Base-by-base conservation (phyloP, 2,329 filamentous ascomycete genomes). In the Hypoxylon sp. region DNA sequence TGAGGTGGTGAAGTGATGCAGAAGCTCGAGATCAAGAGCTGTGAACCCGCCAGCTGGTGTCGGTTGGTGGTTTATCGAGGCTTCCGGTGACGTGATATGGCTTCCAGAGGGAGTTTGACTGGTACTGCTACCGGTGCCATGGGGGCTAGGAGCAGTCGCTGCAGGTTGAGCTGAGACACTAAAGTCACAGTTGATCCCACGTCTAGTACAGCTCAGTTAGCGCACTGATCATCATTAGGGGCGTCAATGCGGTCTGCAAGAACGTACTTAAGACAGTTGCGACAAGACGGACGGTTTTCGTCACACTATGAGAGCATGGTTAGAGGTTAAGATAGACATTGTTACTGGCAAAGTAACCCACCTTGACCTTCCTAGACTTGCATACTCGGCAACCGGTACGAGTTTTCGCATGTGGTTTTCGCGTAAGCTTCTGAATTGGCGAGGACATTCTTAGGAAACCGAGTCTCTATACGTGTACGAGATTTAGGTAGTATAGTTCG, bases 1-100 rank as follows among this genome's bases (percentile, higher is more conserved):
- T 7, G 73, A 74, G 0, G 73, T 76, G 32, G 72, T 74, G 55
- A 73, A 82, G 64, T 82, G 78, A 59, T 82, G 78, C 5, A 83
- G 68, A 1, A 83, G 71, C 56, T 82, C 78, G 6, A 81, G 69
- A 34, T 81, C 77, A 7, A 73, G 60, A 29, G 50, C 65, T 31
- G 50, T 67, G 15, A 63, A 60, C 55, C 59, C 62, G 13, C 54
- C 42, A 5, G 40, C n/a, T 30, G 57, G 50, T 9, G 47, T 23
- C 9, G 34, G 45, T 21, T 34, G 41, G 13, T 57, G 38, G 1
- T 38, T 40, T 11, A 50, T 43, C 7, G 53, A 49, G 21, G 37
- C 13, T 15, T 44, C 42, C 5, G 59, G 60, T 9, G 60, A 57
- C 3, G 58, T 46, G 20, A 51, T 42, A 13, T 59, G 59, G 13